These are phyloP conservation scores for Erysiphe pulchra DNA, from an alignment of 2,329 filamentous ascomycete genomes.

Conservation along the genomic window DNA sequence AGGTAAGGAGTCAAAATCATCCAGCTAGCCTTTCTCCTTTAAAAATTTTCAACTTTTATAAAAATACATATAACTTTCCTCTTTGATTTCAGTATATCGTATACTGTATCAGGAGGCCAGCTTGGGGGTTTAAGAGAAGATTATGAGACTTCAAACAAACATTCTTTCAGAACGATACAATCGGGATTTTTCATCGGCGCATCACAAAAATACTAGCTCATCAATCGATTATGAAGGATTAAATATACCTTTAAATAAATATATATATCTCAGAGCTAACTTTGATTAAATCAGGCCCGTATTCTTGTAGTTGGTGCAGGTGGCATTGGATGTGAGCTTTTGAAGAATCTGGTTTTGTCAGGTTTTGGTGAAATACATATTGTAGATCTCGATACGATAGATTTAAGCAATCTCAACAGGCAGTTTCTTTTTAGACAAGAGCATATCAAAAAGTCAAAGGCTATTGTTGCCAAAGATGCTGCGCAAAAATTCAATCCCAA, in stretches of 20 bases:
- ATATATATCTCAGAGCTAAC: not conserved
- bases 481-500: slow-evolving; percentile 75
- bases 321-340: slow-evolving; percentile 87
- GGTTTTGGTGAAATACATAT: slow-evolving; percentile 87
- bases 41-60: not conserved
- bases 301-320: slow-evolving; percentile 89
- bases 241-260: no score
- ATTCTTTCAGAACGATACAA: no score
- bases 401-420: slow-evolving; percentile 88
- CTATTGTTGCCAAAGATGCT: slow-evolving; percentile 75
- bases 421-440: slow-evolving; percentile 93
- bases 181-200: no score
- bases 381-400: slow-evolving; percentile 94
- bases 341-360: slow-evolving; percentile 83
- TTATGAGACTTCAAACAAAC: not conserved
- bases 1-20: slow-evolving; percentile 23
- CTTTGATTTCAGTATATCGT: not conserved
- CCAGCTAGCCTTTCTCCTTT: not conserved
- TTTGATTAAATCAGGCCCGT: slow-evolving; percentile 33
- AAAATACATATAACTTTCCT: slow-evolving; percentile 2
- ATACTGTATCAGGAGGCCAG: not conserved
- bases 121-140: not conserved
- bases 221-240: no score
- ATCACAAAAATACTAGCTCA: no score
- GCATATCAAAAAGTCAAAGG: slow-evolving; percentile 95